Base-by-base conservation (phyloP, 1,284 basidiomycete genomes). In the Chondrostereum purpureum region DNA sequence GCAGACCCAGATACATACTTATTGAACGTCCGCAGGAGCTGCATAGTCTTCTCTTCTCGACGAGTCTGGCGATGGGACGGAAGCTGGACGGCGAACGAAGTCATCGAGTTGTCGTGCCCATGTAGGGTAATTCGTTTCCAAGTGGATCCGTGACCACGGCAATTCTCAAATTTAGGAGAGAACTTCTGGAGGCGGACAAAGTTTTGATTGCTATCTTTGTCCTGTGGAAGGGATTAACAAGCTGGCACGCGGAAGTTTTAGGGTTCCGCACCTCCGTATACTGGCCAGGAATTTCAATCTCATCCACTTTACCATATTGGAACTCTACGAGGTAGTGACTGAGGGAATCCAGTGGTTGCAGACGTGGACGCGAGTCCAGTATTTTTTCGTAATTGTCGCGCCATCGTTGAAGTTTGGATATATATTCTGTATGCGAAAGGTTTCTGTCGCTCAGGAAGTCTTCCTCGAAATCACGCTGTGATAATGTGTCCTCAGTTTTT, bases 221-320 rank as follows among this genome's bases (percentile, higher is more conserved):
- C 89, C 88, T 95, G 52, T 3, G 13, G 48, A 22, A 17, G 17
- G 17, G 48, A 50, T 10, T 43, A 34, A 43, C 20, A 49, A 50
- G 50, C 21, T 47, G 39, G 42, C n/a, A 34, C 22, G 16, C 17
- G 39, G 24, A 44, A 44, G 18, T 14, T 40, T 23, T 37, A 21
- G n/a, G 18, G 24, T 43, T 0, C 42, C 75, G 54, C 49, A 89
- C 92, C 77, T 95, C 90, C 0, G 94, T 88, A 59, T 99, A 99
- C 66, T 99, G 96, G 6, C 96, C 96, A 16, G 96, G 96, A 45
- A 99, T 83, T 63, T 99, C 96, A 42, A 99, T 92, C 55, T 99
- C 96, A 57, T 99, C 96, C 47, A 97, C 94, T 64, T 95, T 97
- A 59, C 86, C 86, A 64, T 97, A 94, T 58, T 99, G 95, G 74